Percentiles rank a stretch among this genome's conserved stretches.
phyloP scores from a whole-genome alignment of 352 stramenopile genomes.

The Globisporangium recalcitrans region DNA sequence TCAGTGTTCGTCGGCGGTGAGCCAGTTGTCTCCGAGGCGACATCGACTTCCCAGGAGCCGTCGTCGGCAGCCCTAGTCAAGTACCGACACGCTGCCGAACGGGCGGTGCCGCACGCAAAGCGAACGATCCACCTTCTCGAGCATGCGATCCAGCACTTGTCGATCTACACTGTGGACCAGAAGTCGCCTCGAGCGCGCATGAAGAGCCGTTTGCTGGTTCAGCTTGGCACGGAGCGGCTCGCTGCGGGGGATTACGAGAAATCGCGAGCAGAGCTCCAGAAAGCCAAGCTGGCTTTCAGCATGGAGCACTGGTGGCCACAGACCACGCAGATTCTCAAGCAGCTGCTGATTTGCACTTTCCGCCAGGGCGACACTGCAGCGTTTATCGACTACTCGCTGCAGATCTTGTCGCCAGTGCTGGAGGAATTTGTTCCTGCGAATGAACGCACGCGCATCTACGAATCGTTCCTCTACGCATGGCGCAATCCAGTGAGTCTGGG shows the following conservation, averaged over 20 bases:
- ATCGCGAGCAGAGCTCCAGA: constrained; percentile 59
- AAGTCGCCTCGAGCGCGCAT: constrained; percentile 61
- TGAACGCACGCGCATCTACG: constrained; percentile 55
- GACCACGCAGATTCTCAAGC: constrained; percentile 66
- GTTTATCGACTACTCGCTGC: constrained; percentile 74
- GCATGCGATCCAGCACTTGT: constrained; percentile 70
- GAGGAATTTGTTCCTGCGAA: constrained; percentile 57
- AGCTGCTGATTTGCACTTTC: constrained; percentile 72
- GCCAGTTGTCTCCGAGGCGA: constrained; percentile 49
- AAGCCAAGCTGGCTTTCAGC: constrained; percentile 52
- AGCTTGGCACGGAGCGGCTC: constrained; percentile 68
- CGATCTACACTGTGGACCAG: constrained; percentile 57
- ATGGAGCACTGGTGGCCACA: constrained; percentile 73
- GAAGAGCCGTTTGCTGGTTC: constrained; percentile 69
- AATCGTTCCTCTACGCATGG: constrained; percentile 63
- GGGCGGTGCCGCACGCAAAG: constrained; percentile 54
- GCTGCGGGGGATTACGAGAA: constrained; percentile 64
- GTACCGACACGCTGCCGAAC: constrained; percentile 60
- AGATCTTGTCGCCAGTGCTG: constrained; percentile 68
- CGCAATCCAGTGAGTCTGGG: constrained; percentile 36
- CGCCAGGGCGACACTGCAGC: constrained; percentile 62
- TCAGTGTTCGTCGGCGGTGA: constrained; percentile 70
- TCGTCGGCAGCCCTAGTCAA: constrained; percentile 54
- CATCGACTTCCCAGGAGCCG: constrained; percentile 30
- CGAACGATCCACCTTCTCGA: constrained; percentile 72